A percentile compares a stretch with the other conserved stretches of the same genome.
These are phyloP conservation scores for Trichoderma orchidacearum DNA, from an alignment of 495 filamentous ascomycete species.

Conservation along the genomic window DNA sequence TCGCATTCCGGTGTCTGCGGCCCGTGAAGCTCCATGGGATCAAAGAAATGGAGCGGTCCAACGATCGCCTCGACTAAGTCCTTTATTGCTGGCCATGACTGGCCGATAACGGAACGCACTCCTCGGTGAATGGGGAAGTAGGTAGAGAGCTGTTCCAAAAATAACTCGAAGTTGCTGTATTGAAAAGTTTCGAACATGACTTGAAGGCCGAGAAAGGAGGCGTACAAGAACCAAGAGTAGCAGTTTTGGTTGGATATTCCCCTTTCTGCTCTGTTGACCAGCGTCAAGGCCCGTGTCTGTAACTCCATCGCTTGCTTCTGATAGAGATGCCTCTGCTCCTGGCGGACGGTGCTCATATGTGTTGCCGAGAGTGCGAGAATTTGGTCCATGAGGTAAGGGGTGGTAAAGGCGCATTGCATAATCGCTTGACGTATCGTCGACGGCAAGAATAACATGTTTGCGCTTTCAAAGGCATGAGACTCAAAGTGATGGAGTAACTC, in stretches of 20 bases:
- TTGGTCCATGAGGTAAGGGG: conserved; percentile 30
- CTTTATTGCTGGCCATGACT: neutral
- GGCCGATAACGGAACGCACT: conserved; percentile 15
- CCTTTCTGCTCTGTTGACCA: conserved; percentile 15
- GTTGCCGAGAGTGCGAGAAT: conserved; percentile 28
- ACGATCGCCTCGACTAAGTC: neutral
- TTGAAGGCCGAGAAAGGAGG: conserved; percentile 24
- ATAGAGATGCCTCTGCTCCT: conserved; percentile 10
- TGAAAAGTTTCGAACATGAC: conserved; percentile 23
- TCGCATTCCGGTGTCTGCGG: neutral
- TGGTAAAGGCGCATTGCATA: conserved; percentile 12
- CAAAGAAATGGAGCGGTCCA: neutral
- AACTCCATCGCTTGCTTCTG: conserved; percentile 22
- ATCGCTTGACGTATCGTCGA: neutral
- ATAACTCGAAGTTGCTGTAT: conserved; percentile 13
- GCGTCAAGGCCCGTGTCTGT: conserved; percentile 23
- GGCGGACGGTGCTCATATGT: conserved; percentile 16
- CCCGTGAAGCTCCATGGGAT: no score
- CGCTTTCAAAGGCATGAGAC: neutral
- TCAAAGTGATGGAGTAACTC: conserved; percentile 15
- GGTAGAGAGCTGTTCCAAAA: conserved; percentile 25
- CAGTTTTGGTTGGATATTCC: conserved; percentile 20
- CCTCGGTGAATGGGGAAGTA: conserved; percentile 27
- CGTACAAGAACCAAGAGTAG: conserved; percentile 29
- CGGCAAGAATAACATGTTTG: neutral